These are phyloP conservation scores for Trichoderma polysporum DNA, from an alignment of 2,329 filamentous ascomycete species.

Conservation along the genomic window DNA sequence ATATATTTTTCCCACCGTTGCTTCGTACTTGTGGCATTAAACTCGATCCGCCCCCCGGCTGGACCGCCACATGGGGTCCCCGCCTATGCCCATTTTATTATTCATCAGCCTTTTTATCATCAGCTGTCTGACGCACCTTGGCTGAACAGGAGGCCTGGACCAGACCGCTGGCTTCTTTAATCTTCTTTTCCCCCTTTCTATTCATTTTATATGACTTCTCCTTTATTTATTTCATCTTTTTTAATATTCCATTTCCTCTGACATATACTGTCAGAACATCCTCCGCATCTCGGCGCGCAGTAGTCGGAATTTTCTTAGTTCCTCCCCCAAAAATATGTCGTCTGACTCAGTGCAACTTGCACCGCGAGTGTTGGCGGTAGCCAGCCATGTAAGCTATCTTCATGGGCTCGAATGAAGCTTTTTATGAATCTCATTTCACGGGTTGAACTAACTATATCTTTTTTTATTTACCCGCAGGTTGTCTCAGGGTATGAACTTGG, in stretches of 20 bases:
- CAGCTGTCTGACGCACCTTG: not conserved
- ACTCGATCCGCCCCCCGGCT: slow-evolving; percentile 7
- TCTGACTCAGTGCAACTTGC: slow-evolving; percentile 44
- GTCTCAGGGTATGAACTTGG: slow-evolving; percentile 42
- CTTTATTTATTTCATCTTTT: not conserved
- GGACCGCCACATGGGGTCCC: not conserved
- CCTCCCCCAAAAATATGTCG: slow-evolving; percentile 3
- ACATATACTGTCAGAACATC: not conserved
- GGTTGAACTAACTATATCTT: not conserved
- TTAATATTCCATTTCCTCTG: not conserved
- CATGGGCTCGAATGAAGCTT: not conserved
- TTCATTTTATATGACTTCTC: not conserved
- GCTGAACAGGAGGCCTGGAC: not conserved
- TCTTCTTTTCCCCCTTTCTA: not conserved
- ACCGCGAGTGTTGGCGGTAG: slow-evolving; percentile 76
- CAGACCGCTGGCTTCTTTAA: not conserved
- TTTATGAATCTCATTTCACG: not conserved
- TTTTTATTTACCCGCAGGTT: slow-evolving; percentile 40
- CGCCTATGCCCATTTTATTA: not conserved
- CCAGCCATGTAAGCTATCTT: slow-evolving; percentile 78
- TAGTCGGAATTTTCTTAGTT: not conserved
- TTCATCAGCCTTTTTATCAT: not conserved
- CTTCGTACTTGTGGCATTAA: not conserved
- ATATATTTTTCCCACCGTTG: not conserved
- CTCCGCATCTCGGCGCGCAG: slow-evolving; percentile 1